Conservation (phyloP, 306 rosid genomes). For the Chamaecrista fasciculata region DNA sequence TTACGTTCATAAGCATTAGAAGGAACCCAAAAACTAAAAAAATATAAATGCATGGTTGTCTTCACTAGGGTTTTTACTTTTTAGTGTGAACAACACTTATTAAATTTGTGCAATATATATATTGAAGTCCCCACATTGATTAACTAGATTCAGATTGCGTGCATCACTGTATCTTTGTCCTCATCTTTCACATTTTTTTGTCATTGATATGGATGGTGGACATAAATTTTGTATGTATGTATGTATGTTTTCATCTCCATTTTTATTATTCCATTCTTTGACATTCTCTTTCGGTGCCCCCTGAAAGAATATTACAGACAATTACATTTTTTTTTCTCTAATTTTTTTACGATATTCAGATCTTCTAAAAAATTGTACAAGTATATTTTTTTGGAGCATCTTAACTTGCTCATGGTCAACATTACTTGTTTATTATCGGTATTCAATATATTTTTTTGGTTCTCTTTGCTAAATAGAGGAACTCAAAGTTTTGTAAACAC, state of each 20-base stretch:
- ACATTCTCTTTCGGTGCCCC: slow-evolving; percentile 29
- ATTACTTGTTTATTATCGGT: no score
- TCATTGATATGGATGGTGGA: slow-evolving; percentile 25
- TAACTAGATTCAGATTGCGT: neutral
- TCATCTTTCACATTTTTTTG: neutral
- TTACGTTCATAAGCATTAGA: neutral
- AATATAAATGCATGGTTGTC: slow-evolving; percentile 32
- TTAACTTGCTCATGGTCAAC: no score
- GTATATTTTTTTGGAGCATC: no score
- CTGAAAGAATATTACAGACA: neutral
- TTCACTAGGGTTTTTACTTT: slow-evolving; percentile 29
- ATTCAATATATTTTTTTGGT: no score
- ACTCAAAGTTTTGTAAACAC: no score
- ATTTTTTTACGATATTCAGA: no score
- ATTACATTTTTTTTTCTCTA: no score
- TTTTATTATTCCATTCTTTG: slow-evolving; percentile 21
- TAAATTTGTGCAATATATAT: slow-evolving; percentile 24
- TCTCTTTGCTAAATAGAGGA: no score
- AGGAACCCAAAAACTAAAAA: no score
- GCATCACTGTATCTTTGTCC: slow-evolving; percentile 36
- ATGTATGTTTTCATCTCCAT: no score
- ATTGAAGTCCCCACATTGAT: neutral
- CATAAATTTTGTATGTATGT: slow-evolving; percentile 20
- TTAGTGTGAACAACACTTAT: slow-evolving; percentile 2
- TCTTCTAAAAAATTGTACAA: no score